Evolutionary conservation across 352 stramenopile species (phyloP), one percentile per base, ranked within the genome.

Genomic region (Phytopythium delawarense): DNA sequence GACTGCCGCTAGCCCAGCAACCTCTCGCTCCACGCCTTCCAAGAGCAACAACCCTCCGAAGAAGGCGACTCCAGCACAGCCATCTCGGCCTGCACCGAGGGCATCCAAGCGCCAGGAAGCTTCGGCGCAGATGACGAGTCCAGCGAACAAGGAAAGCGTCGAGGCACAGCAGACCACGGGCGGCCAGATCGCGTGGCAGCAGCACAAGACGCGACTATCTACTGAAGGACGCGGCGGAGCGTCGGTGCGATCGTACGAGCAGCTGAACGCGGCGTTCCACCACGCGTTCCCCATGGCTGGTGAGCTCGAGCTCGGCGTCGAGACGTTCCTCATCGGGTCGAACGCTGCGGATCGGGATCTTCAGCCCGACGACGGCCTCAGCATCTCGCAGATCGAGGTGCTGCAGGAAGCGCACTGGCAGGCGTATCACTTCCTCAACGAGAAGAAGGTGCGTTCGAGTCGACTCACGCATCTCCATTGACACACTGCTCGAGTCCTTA

Each of bases 381-480:
- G 87, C 56, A 89, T 94, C 48, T 92, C 87, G 39, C 87, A 95
- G 66, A 70, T 95, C 39, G 87, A 95, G 64, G 73, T 79, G 2
- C 65, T 95, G 7, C 84, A 95, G 44, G 84, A 93, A 61, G 81
- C 84, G n/a, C 84, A 95, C 39, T 76, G 91, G 63, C 74, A 85
- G 34, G 87, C 87, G 18, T 93, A 92, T 48, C 81, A 92, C 57
- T 87, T 86, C 48, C 71, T 95, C 23, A 92, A 79, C 60, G 86
- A 93, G 59, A 87, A 89, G 54, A 92, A 93, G 80, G 85, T 92
- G 70, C 63, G 63, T 6, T 25, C 6, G 12, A 6, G 0, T 4
- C 15, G 11, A 21, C 20, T 3, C 16, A n/a, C 4, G 9, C 18
- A 20, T 21, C 15, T 45, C 20, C 15, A 25, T 13, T 9, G 42